phyloP scores from a whole-genome alignment of 345 rosid genomes.

The Euclidium syriacum region DNA sequence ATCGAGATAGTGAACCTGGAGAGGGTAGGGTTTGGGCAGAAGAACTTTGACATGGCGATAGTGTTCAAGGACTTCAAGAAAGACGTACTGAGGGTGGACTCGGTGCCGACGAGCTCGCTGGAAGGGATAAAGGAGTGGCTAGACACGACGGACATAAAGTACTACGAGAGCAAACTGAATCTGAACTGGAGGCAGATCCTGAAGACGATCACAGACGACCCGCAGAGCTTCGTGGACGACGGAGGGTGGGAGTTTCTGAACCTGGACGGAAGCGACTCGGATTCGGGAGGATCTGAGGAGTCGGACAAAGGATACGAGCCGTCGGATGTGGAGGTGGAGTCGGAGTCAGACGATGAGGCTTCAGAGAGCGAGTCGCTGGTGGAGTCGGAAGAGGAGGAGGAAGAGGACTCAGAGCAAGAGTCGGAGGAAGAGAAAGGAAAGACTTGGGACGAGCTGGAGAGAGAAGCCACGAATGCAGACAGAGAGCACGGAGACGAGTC shows the following conservation, averaged over 20 bases:
- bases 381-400: constrained; percentile 85
- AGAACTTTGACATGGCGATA: constrained; percentile 88
- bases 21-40: constrained; percentile 89
- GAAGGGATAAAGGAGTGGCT: constrained; percentile 96
- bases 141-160: constrained; percentile 82
- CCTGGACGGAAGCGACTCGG: constrained; percentile 83
- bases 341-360: constrained; percentile 73
- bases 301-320: constrained; percentile 92
- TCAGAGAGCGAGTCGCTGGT: constrained; percentile 73
- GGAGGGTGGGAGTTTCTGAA: constrained; percentile 97
- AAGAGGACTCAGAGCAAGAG: constrained; percentile 63
- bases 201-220: constrained; percentile 88
- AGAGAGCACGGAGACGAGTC: constrained; percentile 80
- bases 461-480: constrained; percentile 94
- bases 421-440: constrained; percentile 88
- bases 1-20: constrained; percentile 95
- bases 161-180: constrained; percentile 90
- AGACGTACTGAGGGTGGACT: constrained; percentile 82
- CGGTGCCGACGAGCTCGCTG: constrained; percentile 67
- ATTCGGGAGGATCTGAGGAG: constrained; percentile 68
- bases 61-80: constrained; percentile 90
- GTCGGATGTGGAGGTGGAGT: constrained; percentile 72
- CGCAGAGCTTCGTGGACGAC: constrained; percentile 70
- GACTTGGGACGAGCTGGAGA: constrained; percentile 98
- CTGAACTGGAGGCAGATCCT: constrained; percentile 89